phyloP scores from a whole-genome alignment of 495 filamentous ascomycete species.

The Neurospora africana region DNA sequence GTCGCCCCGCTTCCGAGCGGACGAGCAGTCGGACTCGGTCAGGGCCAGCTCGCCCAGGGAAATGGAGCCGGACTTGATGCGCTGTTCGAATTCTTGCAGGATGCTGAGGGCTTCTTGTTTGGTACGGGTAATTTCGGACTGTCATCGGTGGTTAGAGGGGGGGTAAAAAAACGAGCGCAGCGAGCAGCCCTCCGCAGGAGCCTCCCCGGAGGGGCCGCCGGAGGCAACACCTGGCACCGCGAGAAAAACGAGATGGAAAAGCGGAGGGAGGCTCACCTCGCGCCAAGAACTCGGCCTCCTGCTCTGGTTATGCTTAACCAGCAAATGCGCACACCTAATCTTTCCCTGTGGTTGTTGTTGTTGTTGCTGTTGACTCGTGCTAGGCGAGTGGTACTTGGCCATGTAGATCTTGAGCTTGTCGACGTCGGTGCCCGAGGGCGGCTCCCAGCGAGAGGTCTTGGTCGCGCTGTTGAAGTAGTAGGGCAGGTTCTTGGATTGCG shows the following conservation, averaged over 20 bases:
- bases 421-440: slow-evolving; percentile 72
- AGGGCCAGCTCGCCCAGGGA: slow-evolving; percentile 70
- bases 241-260: too few species aligned
- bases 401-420: slow-evolving; percentile 90
- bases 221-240: background rate
- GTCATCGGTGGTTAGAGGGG: background rate
- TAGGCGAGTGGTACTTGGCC: slow-evolving; percentile 55
- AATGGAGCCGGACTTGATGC: slow-evolving; percentile 57
- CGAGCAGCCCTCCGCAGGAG: background rate
- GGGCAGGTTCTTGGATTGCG: slow-evolving; percentile 92
- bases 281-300: slow-evolving; percentile 86
- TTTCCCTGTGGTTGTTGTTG: slow-evolving; percentile 50
- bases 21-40: slow-evolving; percentile 89
- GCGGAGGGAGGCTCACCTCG: slow-evolving; percentile 36
- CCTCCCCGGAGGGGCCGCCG: background rate
- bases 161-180: background rate
- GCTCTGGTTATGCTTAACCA: slow-evolving; percentile 86
- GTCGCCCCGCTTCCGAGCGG: slow-evolving; percentile 86
- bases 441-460: slow-evolving; percentile 88
- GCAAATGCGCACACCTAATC: slow-evolving; percentile 81
- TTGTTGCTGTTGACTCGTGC: slow-evolving; percentile 16
- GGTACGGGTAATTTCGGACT: slow-evolving; percentile 69
- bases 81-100: slow-evolving; percentile 58
- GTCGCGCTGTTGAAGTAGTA: slow-evolving; percentile 89
- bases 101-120: slow-evolving; percentile 80